phyloP scores from a whole-genome alignment of 352 stramenopile species.

The Phytophthora macrochlamydospora region DNA sequence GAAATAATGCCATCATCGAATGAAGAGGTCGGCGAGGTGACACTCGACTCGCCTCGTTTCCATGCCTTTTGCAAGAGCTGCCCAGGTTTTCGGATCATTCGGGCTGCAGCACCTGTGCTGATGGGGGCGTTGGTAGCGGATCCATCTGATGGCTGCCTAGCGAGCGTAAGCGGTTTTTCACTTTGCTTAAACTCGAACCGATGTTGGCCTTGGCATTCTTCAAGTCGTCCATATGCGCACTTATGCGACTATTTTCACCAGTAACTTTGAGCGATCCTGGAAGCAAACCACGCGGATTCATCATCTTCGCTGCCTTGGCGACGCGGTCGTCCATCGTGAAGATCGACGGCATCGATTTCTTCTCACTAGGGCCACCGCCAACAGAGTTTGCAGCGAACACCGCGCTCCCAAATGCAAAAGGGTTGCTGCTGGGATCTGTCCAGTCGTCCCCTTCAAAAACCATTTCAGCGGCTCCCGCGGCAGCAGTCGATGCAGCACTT shows the following conservation, averaged over 20 bases:
- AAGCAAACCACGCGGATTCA: conserved; percentile 51
- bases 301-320: conserved; percentile 53
- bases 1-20: conserved; percentile 35
- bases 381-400: conserved; percentile 29
- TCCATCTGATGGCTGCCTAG: conserved; percentile 61
- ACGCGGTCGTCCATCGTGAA: conserved; percentile 74
- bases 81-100: conserved; percentile 75
- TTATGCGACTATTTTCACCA: conserved; percentile 26
- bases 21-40: conserved; percentile 27
- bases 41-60: conserved; percentile 39
- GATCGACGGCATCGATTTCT: conserved; percentile 49
- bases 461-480: conserved; percentile 35
- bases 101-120: conserved; percentile 41
- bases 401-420: conserved; percentile 35
- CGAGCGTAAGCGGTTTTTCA: conserved; percentile 75
- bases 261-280: conserved; percentile 41
- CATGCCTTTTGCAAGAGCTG: conserved; percentile 72
- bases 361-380: conserved; percentile 20
- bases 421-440: conserved; percentile 38
- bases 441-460: conserved; percentile 65
- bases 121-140: conserved; percentile 29
- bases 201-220: conserved; percentile 81
- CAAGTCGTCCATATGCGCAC: conserved; percentile 63
- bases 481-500: conserved; percentile 47
- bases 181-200: conserved; percentile 77